Base-by-base conservation (phyloP, 768 basidiomycete genomes). In the Trametes cinnabarina region DNA sequence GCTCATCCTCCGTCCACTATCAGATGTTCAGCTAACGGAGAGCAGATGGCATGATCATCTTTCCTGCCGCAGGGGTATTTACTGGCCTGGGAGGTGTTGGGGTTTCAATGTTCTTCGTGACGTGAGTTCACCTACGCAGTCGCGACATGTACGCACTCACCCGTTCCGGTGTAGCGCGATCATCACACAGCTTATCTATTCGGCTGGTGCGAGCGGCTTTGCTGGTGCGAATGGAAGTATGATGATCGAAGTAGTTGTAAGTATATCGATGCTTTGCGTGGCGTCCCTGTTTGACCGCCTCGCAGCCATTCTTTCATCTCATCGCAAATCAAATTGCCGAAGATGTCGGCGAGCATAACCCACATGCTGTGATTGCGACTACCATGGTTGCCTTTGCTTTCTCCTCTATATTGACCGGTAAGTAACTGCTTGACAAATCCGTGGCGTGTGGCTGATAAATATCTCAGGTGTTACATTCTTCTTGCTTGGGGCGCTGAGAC, bases 181-280 rank as follows among this genome's bases (percentile, higher is more conserved):
- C 49, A 69, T 96, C 34, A 77, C 94, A 0, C 96, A 98, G 68
- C 73, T 97, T 22, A 82, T 88, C 0, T 98, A 92, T 71, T 87
- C 90, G 1, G 71, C 87, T 9, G 95, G 94, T 4, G 96, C 91
- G 4, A 94, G 90, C 63, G 87, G 86, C 22, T 97, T 99, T 70
- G 85, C 85, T 9, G 92, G 91, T 48, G 93, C 88, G 2, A 94
- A 93, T 72, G 92, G 91, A 6, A 93, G 90, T 62, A 94, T 95
- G 94, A 97, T 98, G 94, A 98, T 99, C 60, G 96, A 98, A 73
- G 92, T 95, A 11, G 94, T 98, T 63, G 90, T 93, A 69, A 42
- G 87, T 81, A 48, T 49, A 22, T 17, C 17, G 30, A 57, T 55
- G 30, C 19, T 25, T 23, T 14, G 35, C n/a, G n/a, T n/a, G n/a